Evolutionary conservation across 2,329 filamentous ascomycete genomes (phyloP).

Genomic region (Aspergillus ustus): DNA sequence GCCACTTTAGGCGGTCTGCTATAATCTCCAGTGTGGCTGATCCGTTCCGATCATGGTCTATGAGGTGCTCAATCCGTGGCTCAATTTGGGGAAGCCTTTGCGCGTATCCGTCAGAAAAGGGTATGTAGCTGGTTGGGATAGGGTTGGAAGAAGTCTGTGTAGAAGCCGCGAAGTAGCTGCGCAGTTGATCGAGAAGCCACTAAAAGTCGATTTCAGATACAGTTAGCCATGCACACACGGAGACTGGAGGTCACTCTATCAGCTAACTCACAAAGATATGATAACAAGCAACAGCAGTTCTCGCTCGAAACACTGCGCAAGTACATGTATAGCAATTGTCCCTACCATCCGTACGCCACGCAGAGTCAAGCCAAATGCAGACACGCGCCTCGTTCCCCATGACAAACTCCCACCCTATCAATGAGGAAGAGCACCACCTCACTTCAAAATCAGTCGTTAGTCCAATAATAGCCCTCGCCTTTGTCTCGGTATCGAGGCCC

Average conservation of each 20-base stretch:
- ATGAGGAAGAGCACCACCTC: conserved; percentile 35
- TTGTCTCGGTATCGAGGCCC: conserved; percentile 33
- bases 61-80: conserved; percentile 36
- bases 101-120: conserved; percentile 32
- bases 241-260: neutral
- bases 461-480: conserved; percentile 40
- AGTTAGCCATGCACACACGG: neutral
- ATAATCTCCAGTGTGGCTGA: conserved; percentile 34
- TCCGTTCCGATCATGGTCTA: conserved; percentile 25
- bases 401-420: conserved; percentile 43
- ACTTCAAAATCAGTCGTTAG: conserved; percentile 41
- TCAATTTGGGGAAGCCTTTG: conserved; percentile 23
- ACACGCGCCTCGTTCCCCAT: conserved; percentile 42
- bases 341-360: neutral
- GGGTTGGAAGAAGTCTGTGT: conserved; percentile 30
- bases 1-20: conserved; percentile 40
- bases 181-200: conserved; percentile 50
- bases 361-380: conserved; percentile 29
- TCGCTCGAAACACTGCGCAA: conserved; percentile 39
- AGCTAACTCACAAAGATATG: conserved; percentile 47
- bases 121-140: conserved; percentile 27
- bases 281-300: conserved; percentile 41
- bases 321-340: conserved; percentile 39
- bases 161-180: conserved; percentile 37
- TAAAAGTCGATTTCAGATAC: conserved; percentile 20